Evolutionary conservation across 2,329 filamentous ascomycete genomes (phyloP).

Genomic region (Calonectria pteridis): DNA sequence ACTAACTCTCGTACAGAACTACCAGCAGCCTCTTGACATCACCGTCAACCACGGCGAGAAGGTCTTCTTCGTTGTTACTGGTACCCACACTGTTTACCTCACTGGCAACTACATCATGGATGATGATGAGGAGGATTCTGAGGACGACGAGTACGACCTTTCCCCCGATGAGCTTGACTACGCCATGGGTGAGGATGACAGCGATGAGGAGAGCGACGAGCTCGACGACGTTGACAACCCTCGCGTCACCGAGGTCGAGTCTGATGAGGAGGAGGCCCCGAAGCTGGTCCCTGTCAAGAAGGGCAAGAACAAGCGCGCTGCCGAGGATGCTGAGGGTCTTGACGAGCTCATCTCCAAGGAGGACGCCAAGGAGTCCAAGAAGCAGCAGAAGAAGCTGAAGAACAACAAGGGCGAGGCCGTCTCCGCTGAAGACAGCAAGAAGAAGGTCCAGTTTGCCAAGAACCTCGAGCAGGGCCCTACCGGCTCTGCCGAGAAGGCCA

Average conservation of each 20-base stretch:
- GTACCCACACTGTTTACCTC: slow-evolving; percentile 90
- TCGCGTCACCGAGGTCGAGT: slow-evolving; percentile 84
- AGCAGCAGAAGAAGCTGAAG: slow-evolving; percentile 98
- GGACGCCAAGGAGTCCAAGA: slow-evolving; percentile 89
- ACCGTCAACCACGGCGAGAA: slow-evolving; percentile 89
- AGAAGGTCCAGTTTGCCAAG: slow-evolving; percentile 99
- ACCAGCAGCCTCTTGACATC: slow-evolving; percentile 95
- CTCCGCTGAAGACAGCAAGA: slow-evolving; percentile 69
- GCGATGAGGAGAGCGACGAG: slow-evolving; percentile 80
- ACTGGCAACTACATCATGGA: slow-evolving; percentile 96
- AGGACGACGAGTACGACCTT: slow-evolving; percentile 83
- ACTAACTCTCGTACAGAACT: slow-evolving; percentile 72
- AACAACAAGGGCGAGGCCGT: slow-evolving; percentile 96
- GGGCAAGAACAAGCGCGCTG: slow-evolving; percentile 95
- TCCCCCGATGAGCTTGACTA: slow-evolving; percentile 84
- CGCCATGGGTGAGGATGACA: slow-evolving; percentile 77
- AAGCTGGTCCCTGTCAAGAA: slow-evolving; percentile 71
- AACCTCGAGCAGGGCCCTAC: slow-evolving; percentile 98
- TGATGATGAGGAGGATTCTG: slow-evolving; percentile 72
- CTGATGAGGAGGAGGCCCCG: slow-evolving; percentile 77
- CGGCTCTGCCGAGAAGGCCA: slow-evolving; percentile 67
- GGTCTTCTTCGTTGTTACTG: slow-evolving; percentile 91
- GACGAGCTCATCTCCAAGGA: slow-evolving; percentile 89
- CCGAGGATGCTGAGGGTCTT: slow-evolving; percentile 79
- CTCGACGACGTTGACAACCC: slow-evolving; percentile 84